Percentiles rank a stretch among this genome's conserved stretches.
Conservation (phyloP, 768 basidiomycete genomes). For the Phaffia tasmanica region DNA sequence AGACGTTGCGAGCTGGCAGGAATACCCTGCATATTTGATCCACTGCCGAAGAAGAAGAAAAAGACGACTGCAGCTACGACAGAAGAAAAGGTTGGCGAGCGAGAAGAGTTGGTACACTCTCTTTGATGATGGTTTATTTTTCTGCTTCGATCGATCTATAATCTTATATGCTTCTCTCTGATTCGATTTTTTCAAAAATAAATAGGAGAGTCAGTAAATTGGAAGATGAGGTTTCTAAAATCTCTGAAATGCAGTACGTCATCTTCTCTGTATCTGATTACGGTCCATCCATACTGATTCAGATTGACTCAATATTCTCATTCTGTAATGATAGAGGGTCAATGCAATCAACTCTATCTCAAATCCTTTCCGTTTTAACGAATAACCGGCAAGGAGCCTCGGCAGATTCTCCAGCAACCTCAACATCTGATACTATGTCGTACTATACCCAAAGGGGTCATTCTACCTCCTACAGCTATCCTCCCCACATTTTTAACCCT, state of each 20-base stretch:
- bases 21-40: conserved; percentile 73
- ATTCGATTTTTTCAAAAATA: conserved; percentile 57
- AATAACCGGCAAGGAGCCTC: background rate
- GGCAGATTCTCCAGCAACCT: background rate
- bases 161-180: conserved; percentile 74
- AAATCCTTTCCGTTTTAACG: background rate
- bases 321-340: background rate
- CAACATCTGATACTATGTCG: background rate
- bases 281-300: background rate
- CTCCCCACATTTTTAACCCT: no score
- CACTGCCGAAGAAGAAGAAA: conserved; percentile 71
- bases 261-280: background rate
- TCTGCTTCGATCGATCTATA: conserved; percentile 49
- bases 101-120: conserved; percentile 10
- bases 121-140: background rate
- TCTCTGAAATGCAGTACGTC: conserved; percentile 9
- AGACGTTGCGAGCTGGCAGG: conserved; percentile 76
- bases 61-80: conserved; percentile 49
- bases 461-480: no score
- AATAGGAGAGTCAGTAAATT: conserved; percentile 14
- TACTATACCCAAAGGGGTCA: background rate
- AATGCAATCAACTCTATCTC: conserved; percentile 7
- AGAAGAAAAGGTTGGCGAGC: conserved; percentile 49
- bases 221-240: conserved; percentile 6
- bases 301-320: background rate